A percentile compares a stretch with the other conserved stretches of the same genome.
These are phyloP conservation scores for Bondarzewia mesenterica DNA, from an alignment of 1,284 basidiomycete genomes.

Conservation along the genomic window DNA sequence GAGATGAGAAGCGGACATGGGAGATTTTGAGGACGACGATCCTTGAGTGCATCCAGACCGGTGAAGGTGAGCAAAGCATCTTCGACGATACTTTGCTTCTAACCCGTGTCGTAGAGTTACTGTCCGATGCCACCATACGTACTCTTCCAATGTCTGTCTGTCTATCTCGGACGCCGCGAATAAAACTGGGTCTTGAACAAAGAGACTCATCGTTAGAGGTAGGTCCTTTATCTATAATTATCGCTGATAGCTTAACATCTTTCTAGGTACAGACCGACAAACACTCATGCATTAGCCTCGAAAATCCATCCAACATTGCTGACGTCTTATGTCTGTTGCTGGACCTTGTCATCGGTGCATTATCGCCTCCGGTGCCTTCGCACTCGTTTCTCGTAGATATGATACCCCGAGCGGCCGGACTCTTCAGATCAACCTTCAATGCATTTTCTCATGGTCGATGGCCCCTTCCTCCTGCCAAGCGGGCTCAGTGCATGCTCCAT, in stretches of 20 bases:
- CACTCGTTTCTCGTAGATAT: slow-evolving; percentile 43
- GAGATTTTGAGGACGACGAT: slow-evolving; percentile 35
- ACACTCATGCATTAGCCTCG: slow-evolving; percentile 1
- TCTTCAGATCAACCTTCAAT: slow-evolving; percentile 35
- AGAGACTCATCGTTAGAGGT: not conserved
- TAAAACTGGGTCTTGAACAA: not conserved
- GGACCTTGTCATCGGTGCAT: slow-evolving; percentile 32
- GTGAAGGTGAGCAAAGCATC: slow-evolving; percentile 28
- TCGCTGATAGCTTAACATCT: not conserved
- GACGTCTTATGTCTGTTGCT: slow-evolving; percentile 37
- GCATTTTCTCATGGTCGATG: slow-evolving; percentile 35
- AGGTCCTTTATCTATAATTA: not conserved
- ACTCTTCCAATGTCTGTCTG: not conserved
- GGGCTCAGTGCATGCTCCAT: slow-evolving; percentile 32
- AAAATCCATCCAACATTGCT: slow-evolving; percentile 19
- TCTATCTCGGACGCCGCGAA: not conserved
- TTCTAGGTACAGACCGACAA: not conserved
- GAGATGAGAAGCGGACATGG: slow-evolving; percentile 26
- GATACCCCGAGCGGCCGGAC: slow-evolving; percentile 29
- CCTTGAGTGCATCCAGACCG: slow-evolving; percentile 32
- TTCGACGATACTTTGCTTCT: not conserved
- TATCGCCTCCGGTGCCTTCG: slow-evolving; percentile 32
- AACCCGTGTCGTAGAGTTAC: not conserved
- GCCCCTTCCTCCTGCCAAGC: slow-evolving; percentile 24
- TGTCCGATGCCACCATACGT: not conserved